Evolutionary conservation across 305 asterid species (phyloP).

Genomic region (Galium porrigens): DNA sequence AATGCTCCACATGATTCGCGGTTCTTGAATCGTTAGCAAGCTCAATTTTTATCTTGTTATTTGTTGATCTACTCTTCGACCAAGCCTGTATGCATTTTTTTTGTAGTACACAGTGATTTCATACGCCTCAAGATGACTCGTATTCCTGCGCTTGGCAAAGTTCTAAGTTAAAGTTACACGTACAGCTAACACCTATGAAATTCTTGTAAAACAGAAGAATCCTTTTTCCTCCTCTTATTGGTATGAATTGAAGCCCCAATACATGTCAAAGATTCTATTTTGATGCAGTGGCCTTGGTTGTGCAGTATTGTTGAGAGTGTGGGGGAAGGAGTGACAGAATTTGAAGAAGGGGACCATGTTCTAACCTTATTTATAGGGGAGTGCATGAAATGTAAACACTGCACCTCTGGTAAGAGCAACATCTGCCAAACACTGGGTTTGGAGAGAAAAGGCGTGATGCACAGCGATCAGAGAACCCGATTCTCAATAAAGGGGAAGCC

Average conservation of each 20-base stretch:
- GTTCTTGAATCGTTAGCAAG: not conserved
- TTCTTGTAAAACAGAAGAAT: not conserved
- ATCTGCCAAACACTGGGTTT: conserved; percentile 68
- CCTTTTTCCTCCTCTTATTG: too few relatives aligned
- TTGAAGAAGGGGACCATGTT: conserved; percentile 63
- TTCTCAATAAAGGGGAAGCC: conserved; percentile 64
- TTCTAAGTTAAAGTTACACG: too few relatives aligned
- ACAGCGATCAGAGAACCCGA: conserved; percentile 65
- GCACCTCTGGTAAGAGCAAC: conserved; percentile 67
- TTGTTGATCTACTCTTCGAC: too few relatives aligned
- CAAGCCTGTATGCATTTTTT: too few relatives aligned
- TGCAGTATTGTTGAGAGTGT: conserved; percentile 83
- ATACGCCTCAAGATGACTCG: too few relatives aligned
- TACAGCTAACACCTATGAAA: too few relatives aligned
- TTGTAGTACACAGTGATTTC: too few relatives aligned
- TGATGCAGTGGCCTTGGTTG: conserved; percentile 6
- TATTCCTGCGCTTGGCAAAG: too few relatives aligned
- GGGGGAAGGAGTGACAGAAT: conserved; percentile 75
- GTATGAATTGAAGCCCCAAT: not conserved
- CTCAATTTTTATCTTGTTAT: not conserved
- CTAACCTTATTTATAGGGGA: conserved; percentile 78
- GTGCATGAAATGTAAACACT: conserved; percentile 69
- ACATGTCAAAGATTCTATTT: not conserved
- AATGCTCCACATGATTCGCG: not conserved
- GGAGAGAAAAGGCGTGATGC: conserved; percentile 86